Base-by-base conservation (phyloP, 139 green algal genomes). In the Mesotaenium endlicherianum region DNA sequence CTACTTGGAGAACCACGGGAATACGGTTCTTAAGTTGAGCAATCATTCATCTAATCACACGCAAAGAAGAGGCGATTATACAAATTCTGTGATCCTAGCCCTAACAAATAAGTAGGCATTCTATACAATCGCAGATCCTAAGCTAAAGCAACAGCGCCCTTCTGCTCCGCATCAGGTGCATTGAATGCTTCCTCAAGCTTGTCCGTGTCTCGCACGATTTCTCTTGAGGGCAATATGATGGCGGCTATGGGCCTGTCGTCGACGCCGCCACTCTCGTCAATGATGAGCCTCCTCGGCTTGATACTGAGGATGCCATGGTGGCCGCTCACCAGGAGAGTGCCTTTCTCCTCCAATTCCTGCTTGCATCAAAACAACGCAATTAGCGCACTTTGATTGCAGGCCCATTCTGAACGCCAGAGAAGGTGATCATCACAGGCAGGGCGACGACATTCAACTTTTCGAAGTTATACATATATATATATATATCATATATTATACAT, bases 271-370 rank as follows among this genome's bases (percentile, higher is more conserved):
- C 80, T 60, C 44, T 88, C 81, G 57, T 89, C 85, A 43, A 89
- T 87, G 43, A 89, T 87, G 11, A 89, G 42, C 6, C 85, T 53
- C 31, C 26, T 49, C 26, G n/a, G n/a, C 3, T 26, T 20, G 4
- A 87, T 71, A 26, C 77, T 30, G 31, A 89, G 67, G 44, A 43
- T 20, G 17, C 85, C 85, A 43, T 89, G 85, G 67, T 89, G 85
- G 2, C 85, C 85, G 38, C 85, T 89, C 20, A 88, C 57, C n/a
- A 89, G 3, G 41, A 89, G 2, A 41, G 47, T 44, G 30, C 75
- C 49, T 3, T 34, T 47, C 11, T 60, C 43, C 30, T 40, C 81
- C 11, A 88, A 26, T 17, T 89, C 85, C 68, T 84, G 42, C 16
- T 14, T 75, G 34, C 14, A 42, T 14, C 14, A 75, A 75, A 75